phyloP scores from a whole-genome alignment of 2,329 filamentous ascomycete species.

The Teratosphaeria epicoccoides region DNA sequence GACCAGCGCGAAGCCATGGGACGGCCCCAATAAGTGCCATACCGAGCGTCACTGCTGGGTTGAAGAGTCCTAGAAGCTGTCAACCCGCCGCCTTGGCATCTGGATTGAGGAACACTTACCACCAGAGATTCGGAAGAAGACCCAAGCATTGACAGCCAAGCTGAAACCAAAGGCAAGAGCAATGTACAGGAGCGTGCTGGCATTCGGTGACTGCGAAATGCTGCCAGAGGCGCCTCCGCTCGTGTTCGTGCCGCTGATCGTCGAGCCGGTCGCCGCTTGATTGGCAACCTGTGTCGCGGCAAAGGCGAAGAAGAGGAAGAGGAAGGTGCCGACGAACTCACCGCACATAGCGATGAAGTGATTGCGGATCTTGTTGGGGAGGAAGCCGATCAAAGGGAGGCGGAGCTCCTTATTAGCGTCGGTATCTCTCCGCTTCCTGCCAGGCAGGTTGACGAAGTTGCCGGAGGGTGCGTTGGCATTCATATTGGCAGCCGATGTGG shows the following conservation, averaged over 20 bases:
- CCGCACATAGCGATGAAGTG: conserved; percentile 38
- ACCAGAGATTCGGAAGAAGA: conserved; percentile 35
- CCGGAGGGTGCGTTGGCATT: conserved; percentile 28
- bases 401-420: conserved; percentile 26
- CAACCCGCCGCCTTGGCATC: background rate
- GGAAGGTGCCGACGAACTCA: conserved; percentile 35
- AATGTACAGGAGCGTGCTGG: conserved; percentile 29
- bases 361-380: conserved; percentile 34
- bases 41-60: conserved; percentile 36
- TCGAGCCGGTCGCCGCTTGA: conserved; percentile 16
- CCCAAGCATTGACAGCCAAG: conserved; percentile 35
- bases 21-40: conserved; percentile 38
- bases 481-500: conserved; percentile 21
- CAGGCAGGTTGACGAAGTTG: conserved; percentile 29
- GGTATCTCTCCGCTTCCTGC: conserved; percentile 23
- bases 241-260: conserved; percentile 5
- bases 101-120: conserved; percentile 11
- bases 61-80: conserved; percentile 23
- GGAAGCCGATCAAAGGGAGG: conserved; percentile 30
- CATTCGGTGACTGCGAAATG: conserved; percentile 25
- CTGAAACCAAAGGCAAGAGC: conserved; percentile 33
- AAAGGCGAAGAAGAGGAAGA: conserved; percentile 36
- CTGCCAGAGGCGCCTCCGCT: conserved; percentile 5
- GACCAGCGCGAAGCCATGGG: conserved; percentile 32
- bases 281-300: conserved; percentile 32